These are phyloP conservation scores for Gentiana straminea DNA, from an alignment of 257 asterid genomes.

Conservation along the genomic window DNA sequence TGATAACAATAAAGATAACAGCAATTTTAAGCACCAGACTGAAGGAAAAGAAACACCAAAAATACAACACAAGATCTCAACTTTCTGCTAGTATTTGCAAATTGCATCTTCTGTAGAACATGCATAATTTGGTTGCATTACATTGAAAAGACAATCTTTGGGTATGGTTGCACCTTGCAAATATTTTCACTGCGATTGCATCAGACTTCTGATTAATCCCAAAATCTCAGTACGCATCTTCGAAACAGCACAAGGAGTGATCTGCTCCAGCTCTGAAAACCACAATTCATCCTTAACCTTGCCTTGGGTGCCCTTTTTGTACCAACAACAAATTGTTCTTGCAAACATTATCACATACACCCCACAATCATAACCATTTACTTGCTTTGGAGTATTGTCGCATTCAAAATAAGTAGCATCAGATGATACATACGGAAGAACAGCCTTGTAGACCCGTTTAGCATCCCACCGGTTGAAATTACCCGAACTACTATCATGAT, in stretches of 20 bases:
- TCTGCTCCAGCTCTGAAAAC: constrained; percentile 36
- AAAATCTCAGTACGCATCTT: constrained; percentile 46
- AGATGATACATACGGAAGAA: constrained; percentile 17
- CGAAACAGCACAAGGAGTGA: constrained; percentile 39
- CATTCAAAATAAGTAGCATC: constrained; percentile 30
- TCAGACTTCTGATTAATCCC: constrained; percentile 36
- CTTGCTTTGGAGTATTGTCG: constrained; percentile 35
- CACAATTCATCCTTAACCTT: constrained; percentile 30
- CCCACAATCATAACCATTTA: constrained; percentile 74
- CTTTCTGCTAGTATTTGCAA: too few relatives aligned
- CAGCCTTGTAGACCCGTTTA: constrained; percentile 30
- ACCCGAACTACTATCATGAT: constrained; percentile 50
- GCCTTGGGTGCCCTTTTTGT: constrained; percentile 13
- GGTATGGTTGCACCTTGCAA: too few relatives aligned
- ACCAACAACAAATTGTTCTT: constrained; percentile 51
- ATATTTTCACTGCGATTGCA: constrained; percentile 17
- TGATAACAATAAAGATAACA: too few relatives aligned
- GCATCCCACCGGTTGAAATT: constrained; percentile 33
- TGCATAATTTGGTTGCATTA: too few relatives aligned
- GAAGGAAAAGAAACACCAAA: too few relatives aligned
- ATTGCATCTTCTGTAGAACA: too few relatives aligned
- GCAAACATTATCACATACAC: constrained; percentile 62
- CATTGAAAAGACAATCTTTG: too few relatives aligned
- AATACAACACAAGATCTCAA: too few relatives aligned
- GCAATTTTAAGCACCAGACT: too few relatives aligned